A percentile compares a stretch with the other conserved stretches of the same genome.
These are phyloP conservation scores for Cenchrus fungigraminus DNA, from an alignment of 176 grass and related monocot genomes.

Conservation along the genomic window DNA sequence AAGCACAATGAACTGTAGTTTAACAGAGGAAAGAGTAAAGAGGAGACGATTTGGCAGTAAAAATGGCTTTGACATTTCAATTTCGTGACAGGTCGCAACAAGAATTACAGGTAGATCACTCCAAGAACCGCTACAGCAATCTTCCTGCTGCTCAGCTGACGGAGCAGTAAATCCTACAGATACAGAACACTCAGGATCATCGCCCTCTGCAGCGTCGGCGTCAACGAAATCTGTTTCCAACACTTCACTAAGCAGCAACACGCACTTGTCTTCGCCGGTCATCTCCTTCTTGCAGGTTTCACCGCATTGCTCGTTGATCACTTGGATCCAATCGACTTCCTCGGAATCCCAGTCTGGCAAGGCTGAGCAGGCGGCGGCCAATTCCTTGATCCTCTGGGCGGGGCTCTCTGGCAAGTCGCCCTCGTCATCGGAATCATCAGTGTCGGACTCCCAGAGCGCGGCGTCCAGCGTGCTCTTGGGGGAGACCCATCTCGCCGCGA, in stretches of 20 bases:
- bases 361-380: slow-evolving; percentile 20
- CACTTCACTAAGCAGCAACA: background rate
- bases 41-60: slow-evolving; percentile 10
- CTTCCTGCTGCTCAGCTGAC: background rate
- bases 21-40: background rate
- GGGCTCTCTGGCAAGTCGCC: slow-evolving; percentile 21
- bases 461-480: slow-evolving; percentile 77
- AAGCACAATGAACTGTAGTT: background rate
- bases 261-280: background rate
- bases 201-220: background rate
- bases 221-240: background rate
- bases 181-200: slow-evolving; percentile 24
- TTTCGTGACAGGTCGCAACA: background rate
- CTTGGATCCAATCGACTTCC: slow-evolving; percentile 41
- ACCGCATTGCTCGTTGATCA: background rate
- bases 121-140: background rate
- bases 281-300: background rate
- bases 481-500: slow-evolving; percentile 51
- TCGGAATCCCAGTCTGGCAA: slow-evolving; percentile 51
- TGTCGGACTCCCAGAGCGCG: slow-evolving; percentile 54
- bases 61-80: slow-evolving; percentile 34
- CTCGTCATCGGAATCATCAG: slow-evolving; percentile 15
- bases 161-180: slow-evolving; percentile 38
- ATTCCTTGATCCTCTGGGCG: slow-evolving; percentile 32
- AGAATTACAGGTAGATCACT: slow-evolving; percentile 14